Base-by-base conservation (phyloP, 768 basidiomycete genomes). In the Leccinum subgranulosum region DNA sequence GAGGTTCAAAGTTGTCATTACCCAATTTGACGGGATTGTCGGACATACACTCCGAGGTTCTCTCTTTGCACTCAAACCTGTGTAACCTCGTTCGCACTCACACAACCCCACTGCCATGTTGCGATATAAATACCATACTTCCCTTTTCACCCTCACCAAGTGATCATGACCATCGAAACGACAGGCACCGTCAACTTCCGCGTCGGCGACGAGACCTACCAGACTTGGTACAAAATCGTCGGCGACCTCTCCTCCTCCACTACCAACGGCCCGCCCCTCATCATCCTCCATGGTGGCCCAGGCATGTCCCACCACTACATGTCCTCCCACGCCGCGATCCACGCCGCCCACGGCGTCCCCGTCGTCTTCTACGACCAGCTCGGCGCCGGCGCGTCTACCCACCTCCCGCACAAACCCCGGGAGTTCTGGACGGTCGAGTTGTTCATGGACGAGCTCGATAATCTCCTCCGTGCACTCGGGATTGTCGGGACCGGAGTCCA, bases 361-460 rank as follows among this genome's bases (percentile, higher is more conserved):
- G 69, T 82, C 57, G 66, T 82, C 39, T 72, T 81, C 61, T 81
- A 82, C 55, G 80, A 81, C 63, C 81, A 81, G 66, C 58, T 82
- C 49, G 81, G 80, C 25, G 72, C 63, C 57, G 77, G 74, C 3
- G 61, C 62, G 14, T 81, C 80, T 1, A 77, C 79, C n/a, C 79
- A 76, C 53, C 70, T 79, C 1, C 70, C 63, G 0, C 69, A 73
- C 55, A 76, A 75, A 41, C 61, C 68, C 2, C 60, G 59, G 4
- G 65, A 69, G 17, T 79, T 79, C 60, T 77, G 77, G 79, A 77
- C 75, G 17, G 68, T 75, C 49, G 73, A 78, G 17, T 74, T 85
- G 6, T 84, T 83, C 72, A 63, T 80, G 45, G 76, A 77, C 17
- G 80, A 85, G 69, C 77, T 85, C 29, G 70, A 74, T 36, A 82